Conservation (phyloP, 768 basidiomycete genomes). For the Rhodosporidiobolus sp. region DNA sequence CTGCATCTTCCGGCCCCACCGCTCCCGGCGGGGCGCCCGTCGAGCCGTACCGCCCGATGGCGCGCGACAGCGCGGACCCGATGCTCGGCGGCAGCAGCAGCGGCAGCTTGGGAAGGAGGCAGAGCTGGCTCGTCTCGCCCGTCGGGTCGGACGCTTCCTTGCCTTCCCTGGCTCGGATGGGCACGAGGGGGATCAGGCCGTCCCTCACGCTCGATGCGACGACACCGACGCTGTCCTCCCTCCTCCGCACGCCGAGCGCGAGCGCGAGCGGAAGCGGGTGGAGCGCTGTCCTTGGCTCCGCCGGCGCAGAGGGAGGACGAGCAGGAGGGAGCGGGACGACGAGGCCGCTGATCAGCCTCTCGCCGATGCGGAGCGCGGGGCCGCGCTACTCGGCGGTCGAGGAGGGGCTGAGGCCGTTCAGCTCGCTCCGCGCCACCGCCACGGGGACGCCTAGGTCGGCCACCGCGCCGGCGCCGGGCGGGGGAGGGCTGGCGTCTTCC, state of each 20-base stretch:
- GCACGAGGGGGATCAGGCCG: neutral
- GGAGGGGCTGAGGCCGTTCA: conserved; percentile 9
- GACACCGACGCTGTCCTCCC: neutral
- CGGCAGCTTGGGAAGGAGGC: neutral
- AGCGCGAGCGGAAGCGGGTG: neutral
- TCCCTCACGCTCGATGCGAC: neutral
- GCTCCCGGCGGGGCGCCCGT: neutral
- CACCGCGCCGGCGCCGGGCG: no score
- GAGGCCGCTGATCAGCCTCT: neutral
- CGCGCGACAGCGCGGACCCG: neutral
- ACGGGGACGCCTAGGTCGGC: neutral
- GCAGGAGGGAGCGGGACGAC: no score
- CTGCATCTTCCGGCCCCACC: neutral
- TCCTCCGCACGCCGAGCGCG: conserved; percentile 9
- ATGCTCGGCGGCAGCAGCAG: neutral
- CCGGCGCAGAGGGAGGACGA: neutral
- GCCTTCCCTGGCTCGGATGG: neutral
- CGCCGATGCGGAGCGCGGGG: neutral
- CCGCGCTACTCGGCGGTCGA: neutral
- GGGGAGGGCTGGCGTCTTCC: neutral
- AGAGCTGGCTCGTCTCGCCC: neutral
- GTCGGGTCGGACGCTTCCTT: neutral
- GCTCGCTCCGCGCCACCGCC: neutral
- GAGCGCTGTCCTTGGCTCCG: no score
- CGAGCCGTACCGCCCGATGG: conserved; percentile 15